Base-by-base conservation (phyloP, 164 flowering plant genomes). In the Dillenia suffruticosa region DNA sequence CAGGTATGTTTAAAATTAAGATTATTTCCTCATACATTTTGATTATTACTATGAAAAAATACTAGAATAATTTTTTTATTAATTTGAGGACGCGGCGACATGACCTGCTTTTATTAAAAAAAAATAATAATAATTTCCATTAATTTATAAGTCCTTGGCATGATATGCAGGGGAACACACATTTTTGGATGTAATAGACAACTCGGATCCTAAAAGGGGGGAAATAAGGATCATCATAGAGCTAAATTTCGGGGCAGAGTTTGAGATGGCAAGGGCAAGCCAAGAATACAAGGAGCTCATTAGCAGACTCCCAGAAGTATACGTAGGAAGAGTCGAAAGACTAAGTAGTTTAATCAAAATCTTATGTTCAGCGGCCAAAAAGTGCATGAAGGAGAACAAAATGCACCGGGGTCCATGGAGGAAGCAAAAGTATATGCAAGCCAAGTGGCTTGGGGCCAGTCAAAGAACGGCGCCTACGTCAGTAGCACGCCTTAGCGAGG, bases 331-430 rank as follows among this genome's bases (percentile, higher is more conserved):
- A 63, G 71, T 77, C 0, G 94, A 86, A 55, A 78, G 96, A 49
- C 61, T 92, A 26, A 57, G 61, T 13, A 68, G 70, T 9, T 4
- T 85, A 67, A 75, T 86, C 52, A 88, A 86, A 79, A 81, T 84
- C 4, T 6, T 89, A 56, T 86, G 97, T 56, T 55, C 70, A 0
- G 90, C 94, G 0, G 90, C 90, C 0, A 91, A 94, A 73, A 83
- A 70, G 63, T 88, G 96, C 77, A 86, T 88, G 94, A 85, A 88
- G 72, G 88, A 89, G 69, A 95, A 80, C 73, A 90, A 87, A 53
- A 89, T 95, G 90, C 97, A 91, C 68, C 64, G 88, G 74, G 96
- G 76, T 0, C 97, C 99, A 8, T 92, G 97, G 99, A 82, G 99
- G 66, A 89, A 85, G 74, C 85, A 89, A 13, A 83, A 80, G 63